These are phyloP conservation scores for Podila horticola DNA, from an alignment of 192 early-diverging fungal genomes.

Conservation along the genomic window DNA sequence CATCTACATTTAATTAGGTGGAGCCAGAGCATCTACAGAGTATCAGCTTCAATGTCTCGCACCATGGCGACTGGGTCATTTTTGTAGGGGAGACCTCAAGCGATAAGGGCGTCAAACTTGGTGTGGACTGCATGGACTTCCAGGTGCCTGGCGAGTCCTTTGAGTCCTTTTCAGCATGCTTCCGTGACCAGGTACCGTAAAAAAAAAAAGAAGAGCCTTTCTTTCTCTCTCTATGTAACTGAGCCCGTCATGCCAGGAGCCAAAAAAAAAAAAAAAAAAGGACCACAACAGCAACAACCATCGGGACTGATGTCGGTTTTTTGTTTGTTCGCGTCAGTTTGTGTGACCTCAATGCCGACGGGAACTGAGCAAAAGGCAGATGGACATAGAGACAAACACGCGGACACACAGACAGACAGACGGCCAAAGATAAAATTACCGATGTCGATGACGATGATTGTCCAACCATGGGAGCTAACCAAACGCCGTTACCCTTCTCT, in stretches of 20 bases:
- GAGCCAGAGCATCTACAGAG: conserved; percentile 25
- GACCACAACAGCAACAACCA: too few species aligned
- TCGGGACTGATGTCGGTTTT: too few species aligned
- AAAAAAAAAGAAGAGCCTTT: too few species aligned
- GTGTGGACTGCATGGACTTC: conserved; percentile 63
- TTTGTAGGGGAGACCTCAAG: conserved; percentile 51
- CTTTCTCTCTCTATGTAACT: not conserved
- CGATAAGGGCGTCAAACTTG: conserved; percentile 38
- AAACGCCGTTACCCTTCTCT: not conserved
- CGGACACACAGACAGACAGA: not conserved
- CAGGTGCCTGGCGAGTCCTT: conserved; percentile 41
- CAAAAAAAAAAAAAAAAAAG: not conserved
- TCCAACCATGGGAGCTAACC: not conserved
- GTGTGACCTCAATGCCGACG: not conserved
- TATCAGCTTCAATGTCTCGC: conserved; percentile 65
- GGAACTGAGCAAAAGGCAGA: not conserved
- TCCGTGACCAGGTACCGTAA: conserved; percentile 47
- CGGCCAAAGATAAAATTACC: not conserved
- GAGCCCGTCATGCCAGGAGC: not conserved
- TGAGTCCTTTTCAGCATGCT: conserved; percentile 46
- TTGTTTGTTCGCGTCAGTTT: too few species aligned
- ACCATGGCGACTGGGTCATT: conserved; percentile 72
- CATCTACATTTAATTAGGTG: not conserved
- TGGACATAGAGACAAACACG: not conserved
- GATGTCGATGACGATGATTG: not conserved